Conservation (phyloP, 1,284 basidiomycete species). For the Sanghuangporus sanghuang region DNA sequence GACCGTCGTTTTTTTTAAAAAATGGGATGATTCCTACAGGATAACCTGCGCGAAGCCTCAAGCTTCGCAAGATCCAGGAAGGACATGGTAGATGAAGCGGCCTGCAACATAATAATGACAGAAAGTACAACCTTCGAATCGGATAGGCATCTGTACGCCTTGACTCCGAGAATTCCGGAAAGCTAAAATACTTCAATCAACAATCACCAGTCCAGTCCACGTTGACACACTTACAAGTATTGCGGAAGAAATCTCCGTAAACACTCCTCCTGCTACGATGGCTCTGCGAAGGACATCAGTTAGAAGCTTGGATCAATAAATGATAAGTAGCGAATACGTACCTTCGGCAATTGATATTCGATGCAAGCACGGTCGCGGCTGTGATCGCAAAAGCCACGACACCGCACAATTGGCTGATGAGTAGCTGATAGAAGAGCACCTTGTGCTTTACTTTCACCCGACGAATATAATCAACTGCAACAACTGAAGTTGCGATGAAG, state of each 20-base stretch:
- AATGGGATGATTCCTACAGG: slow-evolving; percentile 32
- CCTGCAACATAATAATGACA: slow-evolving; percentile 37
- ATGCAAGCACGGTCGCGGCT: slow-evolving; percentile 42
- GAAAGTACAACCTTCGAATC: slow-evolving; percentile 47
- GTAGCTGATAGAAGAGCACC: slow-evolving; percentile 49
- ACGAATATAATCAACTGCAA: slow-evolving; percentile 46
- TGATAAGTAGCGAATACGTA: slow-evolving; percentile 25
- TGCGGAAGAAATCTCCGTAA: slow-evolving; percentile 38
- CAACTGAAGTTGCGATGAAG: slow-evolving; percentile 50
- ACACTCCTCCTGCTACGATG: slow-evolving; percentile 32
- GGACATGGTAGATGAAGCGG: slow-evolving; percentile 36
- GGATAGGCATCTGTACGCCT: slow-evolving; percentile 61
- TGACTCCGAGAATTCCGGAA: slow-evolving; percentile 58
- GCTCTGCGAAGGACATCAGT: slow-evolving; percentile 28
- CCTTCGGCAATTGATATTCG: slow-evolving; percentile 33
- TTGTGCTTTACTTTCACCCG: slow-evolving; percentile 58
- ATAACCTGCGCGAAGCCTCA: slow-evolving; percentile 36
- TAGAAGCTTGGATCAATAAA: not conserved
- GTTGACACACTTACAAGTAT: slow-evolving; percentile 36
- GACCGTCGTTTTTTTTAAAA: slow-evolving; percentile 3
- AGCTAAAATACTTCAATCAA: slow-evolving; percentile 34
- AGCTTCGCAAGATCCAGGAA: slow-evolving; percentile 39
- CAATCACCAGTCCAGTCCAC: not conserved
- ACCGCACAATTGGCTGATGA: slow-evolving; percentile 51
- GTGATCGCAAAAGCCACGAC: slow-evolving; percentile 39